phyloP scores from a whole-genome alignment of 768 basidiomycete genomes.

The Pulveroboletus sp. region DNA sequence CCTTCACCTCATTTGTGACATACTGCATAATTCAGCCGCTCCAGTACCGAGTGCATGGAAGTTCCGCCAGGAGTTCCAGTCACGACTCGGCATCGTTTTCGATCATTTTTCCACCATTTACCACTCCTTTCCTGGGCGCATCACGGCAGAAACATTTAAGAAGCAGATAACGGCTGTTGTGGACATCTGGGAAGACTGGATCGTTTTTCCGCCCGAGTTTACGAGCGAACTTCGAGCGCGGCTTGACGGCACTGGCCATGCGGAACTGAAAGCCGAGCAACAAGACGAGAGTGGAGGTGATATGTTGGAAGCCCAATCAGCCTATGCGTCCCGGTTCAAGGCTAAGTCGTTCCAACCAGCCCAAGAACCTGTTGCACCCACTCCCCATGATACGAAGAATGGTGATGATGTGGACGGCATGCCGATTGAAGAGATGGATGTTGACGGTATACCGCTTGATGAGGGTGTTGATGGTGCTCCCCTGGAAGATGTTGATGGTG shows the following conservation, averaged over 20 bases:
- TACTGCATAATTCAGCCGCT: constrained; percentile 94
- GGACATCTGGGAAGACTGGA: constrained; percentile 99
- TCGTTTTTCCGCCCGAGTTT: constrained; percentile 89
- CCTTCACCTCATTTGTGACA: constrained; percentile 94
- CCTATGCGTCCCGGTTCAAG: constrained; percentile 67
- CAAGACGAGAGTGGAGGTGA: constrained; percentile 19
- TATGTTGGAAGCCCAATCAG: constrained; percentile 27
- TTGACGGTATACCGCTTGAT: constrained; percentile 48
- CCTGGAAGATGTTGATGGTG: constrained; percentile 29
- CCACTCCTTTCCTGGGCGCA: constrained; percentile 92
- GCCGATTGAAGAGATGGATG: constrained; percentile 47
- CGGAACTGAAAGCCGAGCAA: constrained; percentile 28
- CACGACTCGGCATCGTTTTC: constrained; percentile 88
- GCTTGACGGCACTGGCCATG: constrained; percentile 58
- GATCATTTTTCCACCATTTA: constrained; percentile 94
- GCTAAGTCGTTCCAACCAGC: constrained; percentile 76
- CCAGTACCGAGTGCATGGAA: constrained; percentile 96
- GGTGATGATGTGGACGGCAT: constrained; percentile 54
- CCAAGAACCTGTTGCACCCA: constrained; percentile 34
- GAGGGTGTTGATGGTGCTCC: constrained; percentile 39
- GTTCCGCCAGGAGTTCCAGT: constrained; percentile 92
- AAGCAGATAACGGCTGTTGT: constrained; percentile 86
- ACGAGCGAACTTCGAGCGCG: constrained; percentile 69
- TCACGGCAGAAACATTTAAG: constrained; percentile 96
- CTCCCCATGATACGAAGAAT: constrained; percentile 30